These are phyloP conservation scores for Zanthoxylum bungeanum DNA, from an alignment of 345 rosid species.

Conservation along the genomic window DNA sequence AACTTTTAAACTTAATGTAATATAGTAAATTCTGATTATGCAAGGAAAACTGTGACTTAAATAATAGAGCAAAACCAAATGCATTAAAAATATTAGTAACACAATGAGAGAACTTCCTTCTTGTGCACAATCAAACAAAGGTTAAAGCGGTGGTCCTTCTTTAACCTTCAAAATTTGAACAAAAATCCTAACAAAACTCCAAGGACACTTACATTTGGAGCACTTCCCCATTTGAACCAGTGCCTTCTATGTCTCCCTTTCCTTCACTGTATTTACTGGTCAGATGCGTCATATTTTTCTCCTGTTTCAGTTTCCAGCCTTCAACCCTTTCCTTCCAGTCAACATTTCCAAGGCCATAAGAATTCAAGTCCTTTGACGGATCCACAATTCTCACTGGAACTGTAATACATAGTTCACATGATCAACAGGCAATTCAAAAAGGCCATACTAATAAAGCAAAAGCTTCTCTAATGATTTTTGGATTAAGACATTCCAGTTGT, in stretches of 20 bases:
- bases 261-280: constrained; percentile 69
- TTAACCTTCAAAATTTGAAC: not conserved
- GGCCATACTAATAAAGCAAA: not conserved
- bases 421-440: constrained; percentile 20
- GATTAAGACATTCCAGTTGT: constrained; percentile 4
- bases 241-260: constrained; percentile 94
- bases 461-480: constrained; percentile 10
- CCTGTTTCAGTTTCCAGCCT: constrained; percentile 99
- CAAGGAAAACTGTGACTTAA: constrained; percentile 7
- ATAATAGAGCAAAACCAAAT: not conserved
- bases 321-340: constrained; percentile 99
- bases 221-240: constrained; percentile 98
- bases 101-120: not conserved
- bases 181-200: constrained; percentile 11
- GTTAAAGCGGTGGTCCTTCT: not conserved
- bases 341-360: constrained; percentile 95
- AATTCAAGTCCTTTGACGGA: constrained; percentile 95
- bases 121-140: not conserved
- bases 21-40: not conserved
- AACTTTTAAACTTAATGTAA: constrained; percentile 1
- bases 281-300: constrained; percentile 73
- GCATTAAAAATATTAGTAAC: not conserved
- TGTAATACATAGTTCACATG: constrained; percentile 26
- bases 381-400: constrained; percentile 98
- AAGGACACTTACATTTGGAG: constrained; percentile 73